These are phyloP conservation scores for Vitellaria paradoxa DNA, from an alignment of 179 eudicot genomes.

Conservation along the genomic window DNA sequence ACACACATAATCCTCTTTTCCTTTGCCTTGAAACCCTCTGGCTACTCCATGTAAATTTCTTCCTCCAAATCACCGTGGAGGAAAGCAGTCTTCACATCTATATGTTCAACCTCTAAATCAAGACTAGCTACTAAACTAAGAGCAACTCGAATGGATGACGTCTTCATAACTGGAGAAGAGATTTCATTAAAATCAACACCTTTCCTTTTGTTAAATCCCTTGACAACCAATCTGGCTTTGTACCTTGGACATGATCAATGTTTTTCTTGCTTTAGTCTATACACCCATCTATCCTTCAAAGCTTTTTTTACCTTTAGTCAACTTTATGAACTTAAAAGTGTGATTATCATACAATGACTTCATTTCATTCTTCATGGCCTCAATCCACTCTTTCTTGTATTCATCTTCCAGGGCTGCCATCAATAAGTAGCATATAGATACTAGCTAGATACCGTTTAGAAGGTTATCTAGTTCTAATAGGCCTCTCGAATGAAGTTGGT, in stretches of 20 bases:
- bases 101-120: constrained; percentile 16
- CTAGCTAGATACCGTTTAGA: constrained; percentile 9
- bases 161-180: too few relatives aligned
- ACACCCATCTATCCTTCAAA: constrained; percentile 1
- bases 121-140: neutral
- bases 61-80: too few relatives aligned
- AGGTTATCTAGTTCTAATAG: neutral
- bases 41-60: too few relatives aligned
- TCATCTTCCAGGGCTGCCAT: constrained; percentile 17
- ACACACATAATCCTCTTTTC: too few relatives aligned
- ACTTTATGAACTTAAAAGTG: constrained; percentile 20
- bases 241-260: neutral
- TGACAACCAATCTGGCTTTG: constrained; percentile 17
- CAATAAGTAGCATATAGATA: constrained; percentile 11
- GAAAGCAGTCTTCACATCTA: constrained; percentile 8
- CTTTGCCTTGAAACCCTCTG: too few relatives aligned
- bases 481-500: neutral
- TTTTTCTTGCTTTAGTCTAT: too few relatives aligned
- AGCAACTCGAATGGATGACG: constrained; percentile 6
- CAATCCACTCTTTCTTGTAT: constrained; percentile 14
- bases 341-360: too few relatives aligned
- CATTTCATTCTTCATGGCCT: too few relatives aligned
- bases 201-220: constrained; percentile 13
- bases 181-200: constrained; percentile 15
- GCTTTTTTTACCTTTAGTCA: constrained; percentile 19